Conservation (phyloP, 768 basidiomycete species). For the Lanmaoa rubissima region DNA sequence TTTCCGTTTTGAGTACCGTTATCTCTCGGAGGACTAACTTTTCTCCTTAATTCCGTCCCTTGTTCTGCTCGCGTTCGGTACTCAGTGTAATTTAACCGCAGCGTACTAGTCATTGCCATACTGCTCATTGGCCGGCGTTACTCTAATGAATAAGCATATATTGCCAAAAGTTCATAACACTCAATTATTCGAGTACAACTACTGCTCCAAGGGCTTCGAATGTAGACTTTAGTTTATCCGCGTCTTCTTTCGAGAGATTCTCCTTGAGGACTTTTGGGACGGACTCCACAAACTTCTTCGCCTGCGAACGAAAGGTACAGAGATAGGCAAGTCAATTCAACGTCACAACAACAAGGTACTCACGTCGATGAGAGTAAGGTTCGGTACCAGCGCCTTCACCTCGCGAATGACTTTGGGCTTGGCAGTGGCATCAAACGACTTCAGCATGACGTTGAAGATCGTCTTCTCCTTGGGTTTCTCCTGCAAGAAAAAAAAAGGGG, state of each 20-base stretch:
- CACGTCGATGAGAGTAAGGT: conserved; percentile 96
- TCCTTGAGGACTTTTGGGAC: conserved; percentile 92
- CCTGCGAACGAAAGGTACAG: conserved; percentile 46
- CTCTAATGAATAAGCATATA: conserved; percentile 18
- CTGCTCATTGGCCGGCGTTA: conserved; percentile 12
- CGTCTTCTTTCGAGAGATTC: conserved; percentile 93
- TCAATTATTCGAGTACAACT: conserved; percentile 72
- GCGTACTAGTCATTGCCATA: conserved; percentile 18
- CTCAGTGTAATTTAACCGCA: conserved; percentile 28
- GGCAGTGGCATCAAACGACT: conserved; percentile 86
- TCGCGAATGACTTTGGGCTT: conserved; percentile 98
- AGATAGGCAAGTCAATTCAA: not conserved
- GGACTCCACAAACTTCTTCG: conserved; percentile 99
- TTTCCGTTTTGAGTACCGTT: conserved; percentile 96
- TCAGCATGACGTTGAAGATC: conserved; percentile 91
- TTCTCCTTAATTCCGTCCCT: not conserved
- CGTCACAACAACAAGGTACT: conserved; percentile 31
- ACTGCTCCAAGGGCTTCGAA: conserved; percentile 89
- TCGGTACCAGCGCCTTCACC: conserved; percentile 93
- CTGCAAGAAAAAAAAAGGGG: conserved; percentile 32
- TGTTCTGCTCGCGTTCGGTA: conserved; percentile 16
- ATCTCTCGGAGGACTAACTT: conserved; percentile 75
- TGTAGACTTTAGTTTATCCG: conserved; percentile 92
- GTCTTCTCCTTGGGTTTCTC: conserved; percentile 99
- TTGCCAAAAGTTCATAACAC: conserved; percentile 6